Conservation (phyloP, 192 early-diverging fungal genomes). For the Spinellus fusiger region DNA sequence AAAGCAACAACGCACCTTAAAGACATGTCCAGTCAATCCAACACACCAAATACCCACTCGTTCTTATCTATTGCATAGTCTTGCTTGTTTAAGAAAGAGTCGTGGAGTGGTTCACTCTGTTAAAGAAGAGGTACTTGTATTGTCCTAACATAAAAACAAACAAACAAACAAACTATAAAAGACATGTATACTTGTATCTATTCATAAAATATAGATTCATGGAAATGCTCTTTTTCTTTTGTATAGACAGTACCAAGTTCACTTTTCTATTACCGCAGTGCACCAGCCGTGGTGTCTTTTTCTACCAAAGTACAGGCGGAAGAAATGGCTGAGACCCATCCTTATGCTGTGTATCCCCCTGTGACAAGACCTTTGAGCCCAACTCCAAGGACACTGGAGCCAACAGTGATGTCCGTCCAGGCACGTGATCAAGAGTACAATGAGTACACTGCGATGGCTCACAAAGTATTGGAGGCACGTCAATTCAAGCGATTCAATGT, state of each 20-base stretch:
- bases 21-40: no score
- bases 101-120: no score
- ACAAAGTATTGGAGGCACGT: no score
- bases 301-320: background rate
- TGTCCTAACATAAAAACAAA: no score
- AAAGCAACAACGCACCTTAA: no score
- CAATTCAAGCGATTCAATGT: no score
- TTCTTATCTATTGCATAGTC: no score
- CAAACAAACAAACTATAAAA: no score
- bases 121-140: no score
- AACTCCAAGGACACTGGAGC: background rate
- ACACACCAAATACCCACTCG: no score
- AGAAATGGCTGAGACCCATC: background rate
- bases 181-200: no score
- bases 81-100: no score
- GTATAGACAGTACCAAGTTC: background rate
- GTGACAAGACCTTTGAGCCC: background rate
- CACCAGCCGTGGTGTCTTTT: conserved; percentile 1
- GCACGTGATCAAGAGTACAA: background rate
- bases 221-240: background rate
- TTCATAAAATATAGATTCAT: background rate
- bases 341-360: conserved; percentile 1
- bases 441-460: background rate
- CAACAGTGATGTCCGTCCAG: background rate
- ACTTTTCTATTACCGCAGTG: conserved; percentile 2